phyloP scores from a whole-genome alignment of 2,329 filamentous ascomycete genomes.

The Paracoccidioides brasiliensis region DNA sequence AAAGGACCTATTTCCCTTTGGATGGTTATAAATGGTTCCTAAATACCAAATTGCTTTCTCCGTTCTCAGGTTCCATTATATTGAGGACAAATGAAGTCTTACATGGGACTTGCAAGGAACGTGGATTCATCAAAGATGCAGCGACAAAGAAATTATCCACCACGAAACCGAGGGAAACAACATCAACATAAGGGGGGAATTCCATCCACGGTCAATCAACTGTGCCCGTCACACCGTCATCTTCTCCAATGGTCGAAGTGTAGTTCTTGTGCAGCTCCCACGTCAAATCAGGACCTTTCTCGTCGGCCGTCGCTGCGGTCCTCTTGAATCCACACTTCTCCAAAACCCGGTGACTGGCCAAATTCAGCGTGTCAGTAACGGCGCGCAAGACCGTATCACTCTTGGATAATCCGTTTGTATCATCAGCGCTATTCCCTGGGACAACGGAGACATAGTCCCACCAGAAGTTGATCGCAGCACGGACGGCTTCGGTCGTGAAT shows the following conservation, averaged over 20 bases:
- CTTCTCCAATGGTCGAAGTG: neutral
- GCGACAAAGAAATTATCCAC: neutral
- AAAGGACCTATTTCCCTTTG: too few relatives aligned
- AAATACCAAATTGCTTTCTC: neutral
- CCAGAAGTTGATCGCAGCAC: slow-evolving; percentile 14
- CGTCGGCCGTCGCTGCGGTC: neutral
- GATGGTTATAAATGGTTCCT: neutral
- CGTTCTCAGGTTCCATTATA: neutral
- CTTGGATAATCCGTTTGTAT: neutral
- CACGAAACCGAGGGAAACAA: neutral
- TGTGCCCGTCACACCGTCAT: too few relatives aligned
- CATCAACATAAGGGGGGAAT: neutral
- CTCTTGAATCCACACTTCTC: slow-evolving; percentile 3
- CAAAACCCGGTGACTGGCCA: neutral
- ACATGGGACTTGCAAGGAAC: neutral
- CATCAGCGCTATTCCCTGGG: neutral
- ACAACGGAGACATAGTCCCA: slow-evolving; percentile 11
- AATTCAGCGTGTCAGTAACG: neutral
- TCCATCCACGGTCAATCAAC: neutral
- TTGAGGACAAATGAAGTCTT: neutral
- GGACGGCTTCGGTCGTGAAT: slow-evolving; percentile 16
- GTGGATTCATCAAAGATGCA: neutral
- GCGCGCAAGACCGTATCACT: neutral
- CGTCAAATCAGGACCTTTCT: neutral
- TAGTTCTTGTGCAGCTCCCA: slow-evolving; percentile 10